A percentile compares a stretch with the other conserved stretches of the same genome.
These are phyloP conservation scores for Amylostereum areolatum DNA, from an alignment of 1,284 basidiomycete genomes.

Conservation along the genomic window DNA sequence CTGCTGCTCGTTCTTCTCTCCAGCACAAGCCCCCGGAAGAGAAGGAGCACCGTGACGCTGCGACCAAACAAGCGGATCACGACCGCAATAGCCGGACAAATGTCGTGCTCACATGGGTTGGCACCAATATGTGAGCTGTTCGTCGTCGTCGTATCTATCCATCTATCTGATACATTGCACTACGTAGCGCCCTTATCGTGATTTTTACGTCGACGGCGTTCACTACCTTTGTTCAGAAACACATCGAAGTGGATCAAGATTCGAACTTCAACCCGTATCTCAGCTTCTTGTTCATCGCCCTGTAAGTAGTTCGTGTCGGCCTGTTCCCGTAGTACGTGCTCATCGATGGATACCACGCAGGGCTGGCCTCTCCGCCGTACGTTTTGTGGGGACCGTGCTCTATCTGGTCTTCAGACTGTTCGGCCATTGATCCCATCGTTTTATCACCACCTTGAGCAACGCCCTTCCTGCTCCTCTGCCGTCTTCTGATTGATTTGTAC, in stretches of 20 bases:
- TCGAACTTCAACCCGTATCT: constrained; percentile 82
- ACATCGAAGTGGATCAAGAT: constrained; percentile 40
- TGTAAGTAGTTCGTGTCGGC: constrained; percentile 43
- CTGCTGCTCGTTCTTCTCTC: constrained; percentile 62
- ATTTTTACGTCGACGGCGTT: constrained; percentile 80
- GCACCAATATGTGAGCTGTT: constrained; percentile 67
- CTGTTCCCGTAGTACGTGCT: constrained; percentile 3
- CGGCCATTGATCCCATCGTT: constrained; percentile 27
- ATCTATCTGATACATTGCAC: not conserved
- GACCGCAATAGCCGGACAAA: constrained; percentile 81
- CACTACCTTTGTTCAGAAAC: constrained; percentile 51
- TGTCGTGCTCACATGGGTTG: constrained; percentile 82
- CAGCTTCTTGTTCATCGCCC: constrained; percentile 74
- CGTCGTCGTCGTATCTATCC: constrained; percentile 1
- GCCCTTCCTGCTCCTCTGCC: too few relatives aligned
- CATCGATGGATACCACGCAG: constrained; percentile 28
- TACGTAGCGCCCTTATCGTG: constrained; percentile 64
- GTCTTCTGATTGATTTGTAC: too few relatives aligned
- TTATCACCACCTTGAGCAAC: too few relatives aligned
- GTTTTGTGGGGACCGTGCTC: constrained; percentile 71
- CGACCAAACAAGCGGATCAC: constrained; percentile 84
- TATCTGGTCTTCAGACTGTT: constrained; percentile 75
- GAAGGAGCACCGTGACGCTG: constrained; percentile 80
- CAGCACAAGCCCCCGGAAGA: constrained; percentile 58
- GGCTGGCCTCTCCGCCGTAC: constrained; percentile 71